phyloP scores from a whole-genome alignment of 495 filamentous ascomycete species.

The Penicillium lividum region DNA sequence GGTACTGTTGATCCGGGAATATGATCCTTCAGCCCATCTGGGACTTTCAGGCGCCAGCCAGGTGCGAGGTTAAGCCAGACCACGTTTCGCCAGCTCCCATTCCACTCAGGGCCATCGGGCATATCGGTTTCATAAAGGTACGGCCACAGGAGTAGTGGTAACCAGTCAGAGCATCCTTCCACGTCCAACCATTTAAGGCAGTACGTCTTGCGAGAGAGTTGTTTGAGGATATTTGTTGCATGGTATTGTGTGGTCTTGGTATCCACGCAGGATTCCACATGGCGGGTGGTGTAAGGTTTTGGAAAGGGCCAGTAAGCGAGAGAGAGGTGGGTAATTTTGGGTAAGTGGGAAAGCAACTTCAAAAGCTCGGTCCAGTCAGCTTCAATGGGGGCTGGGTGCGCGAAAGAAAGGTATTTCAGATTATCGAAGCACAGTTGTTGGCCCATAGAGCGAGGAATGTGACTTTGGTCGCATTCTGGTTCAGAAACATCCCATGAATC shows the following conservation, averaged over 20 bases:
- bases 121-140: slow-evolving; percentile 14
- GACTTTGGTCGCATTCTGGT: slow-evolving; percentile 24
- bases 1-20: neutral
- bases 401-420: slow-evolving; percentile 54
- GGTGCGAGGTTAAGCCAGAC: slow-evolving; percentile 51
- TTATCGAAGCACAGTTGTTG: slow-evolving; percentile 45
- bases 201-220: slow-evolving; percentile 65
- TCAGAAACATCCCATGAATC: slow-evolving; percentile 38
- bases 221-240: slow-evolving; percentile 66
- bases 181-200: slow-evolving; percentile 78
- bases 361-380: slow-evolving; percentile 72
- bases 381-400: slow-evolving; percentile 37
- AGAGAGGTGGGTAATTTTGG: slow-evolving; percentile 72
- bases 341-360: slow-evolving; percentile 57
- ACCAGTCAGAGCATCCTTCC: slow-evolving; percentile 75
- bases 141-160: slow-evolving; percentile 56
- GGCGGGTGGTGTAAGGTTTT: slow-evolving; percentile 9
- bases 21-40: neutral
- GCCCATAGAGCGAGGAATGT: slow-evolving; percentile 46
- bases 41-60: slow-evolving; percentile 29
- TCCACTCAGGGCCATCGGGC: slow-evolving; percentile 50
- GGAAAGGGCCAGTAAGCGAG: slow-evolving; percentile 81
- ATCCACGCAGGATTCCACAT: too few relatives aligned
- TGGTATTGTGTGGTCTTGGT: slow-evolving; percentile 57
- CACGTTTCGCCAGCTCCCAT: slow-evolving; percentile 50